Base-by-base conservation (phyloP, 176 grass and related monocot species). In the Cenchrus fungigraminus region DNA sequence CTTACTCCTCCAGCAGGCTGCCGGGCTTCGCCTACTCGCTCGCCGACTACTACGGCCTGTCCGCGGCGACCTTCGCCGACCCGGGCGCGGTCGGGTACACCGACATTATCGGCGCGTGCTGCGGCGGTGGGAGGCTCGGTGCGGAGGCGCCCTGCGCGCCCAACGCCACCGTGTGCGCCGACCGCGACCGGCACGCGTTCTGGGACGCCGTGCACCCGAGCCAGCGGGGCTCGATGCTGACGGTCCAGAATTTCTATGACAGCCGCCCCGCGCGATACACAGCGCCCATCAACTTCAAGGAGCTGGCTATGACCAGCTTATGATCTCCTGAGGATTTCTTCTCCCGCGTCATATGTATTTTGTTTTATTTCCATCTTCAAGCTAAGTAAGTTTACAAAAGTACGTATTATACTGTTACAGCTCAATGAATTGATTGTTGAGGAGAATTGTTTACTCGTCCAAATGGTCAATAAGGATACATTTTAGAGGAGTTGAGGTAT, bases 261-360 rank as follows among this genome's bases (percentile, higher is more conserved):
- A 81, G 85, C 44, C 44, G 69, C 10, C 45, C 79, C 1, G 10
- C 19, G 2, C 7, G 57, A 0, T 61, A 78, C 63, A 81, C 66
- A 0, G 22, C 47, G 7, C 89, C 89, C 5, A 44, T 91, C 74
- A 87, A 9, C 68, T 91, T 91, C 73, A 68, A 83, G 29, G 13
- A 80, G 37, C 44, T 86, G 66, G 44, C 45, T 12, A 7, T 10
- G 8, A 22, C 58, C 3, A 4, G 58, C 2, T 10, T 60, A 60
- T 60, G 58, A 60, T 22, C 55, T 58, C 4, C 50, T 54, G 13
- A 54, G 15, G 13, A 54, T 54, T 54, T 54, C 3, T 54, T 54
- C 14, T 15, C 52, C 12, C 15, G 52, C 12, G 52, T 16, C 52
- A 3, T 54, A 51, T 51, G 12, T 54, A 54, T 11, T 50, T 11